Base-by-base conservation (phyloP, 2,329 filamentous ascomycete genomes). In the Scedosporium minutisporum region DNA sequence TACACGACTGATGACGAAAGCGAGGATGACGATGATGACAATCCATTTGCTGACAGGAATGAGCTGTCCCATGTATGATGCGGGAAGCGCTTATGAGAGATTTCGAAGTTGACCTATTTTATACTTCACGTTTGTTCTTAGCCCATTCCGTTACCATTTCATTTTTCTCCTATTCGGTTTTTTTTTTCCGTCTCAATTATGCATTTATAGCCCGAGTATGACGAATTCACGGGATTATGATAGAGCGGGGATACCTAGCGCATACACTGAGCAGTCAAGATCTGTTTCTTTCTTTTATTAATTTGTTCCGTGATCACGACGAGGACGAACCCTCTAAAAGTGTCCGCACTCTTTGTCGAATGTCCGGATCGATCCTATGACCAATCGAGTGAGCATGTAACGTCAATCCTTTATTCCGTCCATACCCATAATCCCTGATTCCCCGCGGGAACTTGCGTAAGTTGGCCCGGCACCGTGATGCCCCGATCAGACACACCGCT, bases 11-110 rank as follows among this genome's bases (percentile, higher is more conserved):
- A 82, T n/a, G 82, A 80, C 16, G 83, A 86, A 12, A 61, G 60
- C 48, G 80, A 80, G 2, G 87, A 89, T 6, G 87, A 89, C n/a
- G 88, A 91, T 53, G 89, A 92, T n/a, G 83, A 95, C 66, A 85
- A 96, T 70, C 92, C 92, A 0, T 96, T 96, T 72, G 90, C 89
- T 3, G 91, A 96, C 72, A 84, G 83, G 51, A 93, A 96, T 61
- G 60, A 55, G 21, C 23, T 27, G 12, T 23, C 23, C 18, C 18
- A 55, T 23, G 18, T 55, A 23, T 55, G 5, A 27, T 55, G n/a
- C 21, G 18, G 44, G 44, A 14, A 18, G 44, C n/a, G 16, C 6
- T 10, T 21, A n/a, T 21, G 44, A n/a, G 16, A 21, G 18, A 48
- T 18, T 48, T 38, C 33, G 33, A n/a, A 3, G 5, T 27, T 55